Conservation (phyloP, 2,329 filamentous ascomycete genomes). For the Amauroascus niger region DNA sequence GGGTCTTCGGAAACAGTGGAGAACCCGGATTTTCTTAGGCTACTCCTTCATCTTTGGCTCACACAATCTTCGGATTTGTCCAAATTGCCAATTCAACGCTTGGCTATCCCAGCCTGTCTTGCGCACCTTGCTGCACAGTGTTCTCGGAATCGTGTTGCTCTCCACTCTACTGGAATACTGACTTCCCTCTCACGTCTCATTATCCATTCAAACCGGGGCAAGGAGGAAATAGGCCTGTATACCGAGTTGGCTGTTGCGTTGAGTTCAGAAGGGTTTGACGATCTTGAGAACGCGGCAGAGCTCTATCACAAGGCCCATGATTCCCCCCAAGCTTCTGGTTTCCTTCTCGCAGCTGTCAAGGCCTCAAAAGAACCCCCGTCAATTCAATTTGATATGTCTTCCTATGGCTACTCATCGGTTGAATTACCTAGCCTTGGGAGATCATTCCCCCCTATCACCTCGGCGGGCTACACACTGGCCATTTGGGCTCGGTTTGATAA, state of each 20-base stretch:
- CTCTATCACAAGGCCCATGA: conserved; percentile 52
- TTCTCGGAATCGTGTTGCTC: conserved; percentile 57
- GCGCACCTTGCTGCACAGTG: conserved; percentile 51
- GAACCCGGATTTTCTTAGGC: conserved; percentile 32
- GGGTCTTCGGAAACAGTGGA: conserved; percentile 37
- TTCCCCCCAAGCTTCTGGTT: conserved; percentile 50
- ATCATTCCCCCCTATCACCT: conserved; percentile 68
- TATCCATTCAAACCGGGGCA: conserved; percentile 48
- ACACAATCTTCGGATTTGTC: conserved; percentile 49
- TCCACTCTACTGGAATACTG: conserved; percentile 64
- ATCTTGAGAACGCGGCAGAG: conserved; percentile 72
- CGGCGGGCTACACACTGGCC: conserved; percentile 77
- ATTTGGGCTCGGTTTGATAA: conserved; percentile 82
- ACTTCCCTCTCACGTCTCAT: conserved; percentile 56
- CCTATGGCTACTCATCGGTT: conserved; percentile 79
- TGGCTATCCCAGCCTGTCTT: conserved; percentile 58
- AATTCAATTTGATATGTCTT: conserved; percentile 86
- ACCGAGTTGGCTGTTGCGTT: conserved; percentile 55
- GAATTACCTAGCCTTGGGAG: conserved; percentile 80
- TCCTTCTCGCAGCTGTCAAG: conserved; percentile 63
- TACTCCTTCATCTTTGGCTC: conserved; percentile 42
- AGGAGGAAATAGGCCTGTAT: conserved; percentile 50
- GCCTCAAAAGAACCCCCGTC: conserved; percentile 68
- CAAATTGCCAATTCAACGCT: conserved; percentile 27
- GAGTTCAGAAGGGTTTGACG: conserved; percentile 69